phyloP scores from a whole-genome alignment of 768 basidiomycete species.

The Hydnomerulius pinastri region DNA sequence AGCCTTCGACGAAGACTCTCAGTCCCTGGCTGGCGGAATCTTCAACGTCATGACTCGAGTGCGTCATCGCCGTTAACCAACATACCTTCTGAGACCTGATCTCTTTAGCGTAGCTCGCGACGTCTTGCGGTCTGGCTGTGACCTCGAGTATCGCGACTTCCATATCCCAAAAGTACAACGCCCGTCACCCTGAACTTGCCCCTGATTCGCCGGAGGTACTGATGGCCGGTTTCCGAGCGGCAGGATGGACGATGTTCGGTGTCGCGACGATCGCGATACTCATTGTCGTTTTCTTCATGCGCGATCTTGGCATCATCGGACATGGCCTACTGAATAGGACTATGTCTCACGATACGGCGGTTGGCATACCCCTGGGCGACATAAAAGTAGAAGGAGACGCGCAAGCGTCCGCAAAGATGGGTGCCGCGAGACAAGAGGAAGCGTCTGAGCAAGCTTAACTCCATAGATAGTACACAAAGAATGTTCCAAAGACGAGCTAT shows the following conservation, averaged over 20 bases:
- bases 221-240: conserved; percentile 36
- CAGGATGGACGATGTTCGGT: conserved; percentile 26
- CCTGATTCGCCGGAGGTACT: conserved; percentile 30
- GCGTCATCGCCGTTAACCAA: conserved; percentile 15
- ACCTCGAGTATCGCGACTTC: conserved; percentile 33
- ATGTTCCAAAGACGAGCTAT: too few species aligned
- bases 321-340: not conserved
- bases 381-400: not conserved
- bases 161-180: conserved; percentile 25
- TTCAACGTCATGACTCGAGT: conserved; percentile 35
- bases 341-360: not conserved
- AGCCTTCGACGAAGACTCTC: conserved; percentile 33
- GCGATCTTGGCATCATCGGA: not conserved
- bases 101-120: conserved; percentile 29
- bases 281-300: not conserved
- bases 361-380: not conserved
- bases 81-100: not conserved
- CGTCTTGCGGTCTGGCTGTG: conserved; percentile 36
- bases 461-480: too few species aligned
- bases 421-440: too few species aligned
- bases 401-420: not conserved
- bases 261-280: conserved; percentile 3
- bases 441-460: not conserved
- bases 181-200: conserved; percentile 20
- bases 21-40: conserved; percentile 36